Base-by-base conservation (phyloP, 1,284 basidiomycete species). In the Cutaneotrichosporon arboriforme region DNA sequence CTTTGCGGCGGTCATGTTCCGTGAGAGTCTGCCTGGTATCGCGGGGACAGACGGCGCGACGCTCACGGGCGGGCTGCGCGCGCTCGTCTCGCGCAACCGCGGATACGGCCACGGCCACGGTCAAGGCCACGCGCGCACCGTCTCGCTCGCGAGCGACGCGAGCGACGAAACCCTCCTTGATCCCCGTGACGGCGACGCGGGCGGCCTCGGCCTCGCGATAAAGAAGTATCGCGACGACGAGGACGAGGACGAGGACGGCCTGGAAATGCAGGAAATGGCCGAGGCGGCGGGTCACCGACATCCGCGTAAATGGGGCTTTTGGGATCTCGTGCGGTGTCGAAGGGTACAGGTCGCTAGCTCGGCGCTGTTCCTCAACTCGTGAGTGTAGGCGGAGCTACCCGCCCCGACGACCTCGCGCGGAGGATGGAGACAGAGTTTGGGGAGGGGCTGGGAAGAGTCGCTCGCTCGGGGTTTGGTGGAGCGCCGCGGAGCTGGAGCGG, bases 1-100 rank as follows among this genome's bases (percentile, higher is more conserved):
- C 36, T 72, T 79, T 51, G 70, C 71, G 21, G 59, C 69, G 5
- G 64, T 77, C 35, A 73, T 77, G 52, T 66, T 64, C 46, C 35
- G 40, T n/a, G 69, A 72, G 54, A 66, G 68, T 3, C 51, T 68
- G 1, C 63, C 68, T 8, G 33, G 54, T 3, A 45, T 59, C 3
- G 37, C 37, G 15, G 46, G 37, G 37, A 20, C 26, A 3, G 4
- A 21, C 2, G 41, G 23, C 14, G 41, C 14, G 5, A 42, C 20
- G 8, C 21, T 22, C 7, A 15, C 17, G 18, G 33, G 15, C 22
- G 41, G 41, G 14, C 22, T 42, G 12, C 23, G 15, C 2, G 22
- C 23, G 5, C 22, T 42, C 12, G 22, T 31, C 8, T 15, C 36
- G 4, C 14, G 36, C 51, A 57, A 34, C 36, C 46, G 15, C 42